Conservation (phyloP, 2,329 filamentous ascomycete species). For the Pyrenophora seminiperda region DNA sequence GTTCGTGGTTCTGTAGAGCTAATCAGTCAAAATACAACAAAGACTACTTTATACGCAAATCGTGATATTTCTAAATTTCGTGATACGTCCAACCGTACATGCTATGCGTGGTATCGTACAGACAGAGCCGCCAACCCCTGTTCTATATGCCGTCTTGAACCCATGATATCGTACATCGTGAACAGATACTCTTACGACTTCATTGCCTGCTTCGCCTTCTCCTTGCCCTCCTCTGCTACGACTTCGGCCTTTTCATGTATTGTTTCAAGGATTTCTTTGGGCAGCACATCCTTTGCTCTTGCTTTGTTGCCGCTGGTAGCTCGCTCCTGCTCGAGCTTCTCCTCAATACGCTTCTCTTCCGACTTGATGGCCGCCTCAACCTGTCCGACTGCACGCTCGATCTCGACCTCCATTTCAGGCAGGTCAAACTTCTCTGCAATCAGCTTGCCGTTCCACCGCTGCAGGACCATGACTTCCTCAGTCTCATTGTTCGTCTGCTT, state of each 20-base stretch:
- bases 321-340: conserved; percentile 46
- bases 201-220: conserved; percentile 10
- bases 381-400: conserved; percentile 59
- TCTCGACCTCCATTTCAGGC: conserved; percentile 60
- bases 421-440: conserved; percentile 56
- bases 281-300: conserved; percentile 38
- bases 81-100: conserved; percentile 10
- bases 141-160: conserved; percentile 3
- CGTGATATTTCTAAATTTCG: background rate
- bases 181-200: conserved; percentile 7
- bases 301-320: conserved; percentile 31
- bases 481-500: conserved; percentile 48
- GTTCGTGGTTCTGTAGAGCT: too few relatives aligned
- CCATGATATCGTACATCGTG: conserved; percentile 12
- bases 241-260: conserved; percentile 35
- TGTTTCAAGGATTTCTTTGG: conserved; percentile 32
- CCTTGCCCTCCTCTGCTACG: conserved; percentile 23
- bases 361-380: conserved; percentile 53
- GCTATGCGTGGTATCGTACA: conserved; percentile 10
- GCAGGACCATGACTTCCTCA: conserved; percentile 57
- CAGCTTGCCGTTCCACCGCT: conserved; percentile 58
- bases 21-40: too few relatives aligned
- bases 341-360: conserved; percentile 43
- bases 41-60: background rate
- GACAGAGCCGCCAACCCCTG: conserved; percentile 11